Conservation (phyloP, 2,329 filamentous ascomycete species). For the Ascochyta koolunga region DNA sequence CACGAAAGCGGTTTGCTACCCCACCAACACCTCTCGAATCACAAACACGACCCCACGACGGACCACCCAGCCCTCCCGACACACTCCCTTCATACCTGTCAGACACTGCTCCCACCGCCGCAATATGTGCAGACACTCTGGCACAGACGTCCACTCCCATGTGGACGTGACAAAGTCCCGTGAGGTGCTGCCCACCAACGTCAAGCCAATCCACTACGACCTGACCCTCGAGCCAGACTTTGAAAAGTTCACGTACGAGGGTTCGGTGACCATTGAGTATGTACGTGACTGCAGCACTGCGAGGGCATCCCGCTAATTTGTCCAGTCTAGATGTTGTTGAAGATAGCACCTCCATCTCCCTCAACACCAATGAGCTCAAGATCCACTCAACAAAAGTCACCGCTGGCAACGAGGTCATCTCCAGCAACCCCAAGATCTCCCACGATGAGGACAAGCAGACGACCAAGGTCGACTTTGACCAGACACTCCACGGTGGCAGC, state of each 20-base stretch:
- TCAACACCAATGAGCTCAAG: constrained; percentile 87
- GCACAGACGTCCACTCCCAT: constrained; percentile 61
- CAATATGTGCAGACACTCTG: constrained; percentile 72
- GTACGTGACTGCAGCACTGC: constrained; percentile 23
- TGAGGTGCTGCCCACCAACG: constrained; percentile 88
- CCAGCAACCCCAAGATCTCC: constrained; percentile 69
- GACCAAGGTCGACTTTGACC: constrained; percentile 78
- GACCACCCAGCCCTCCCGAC: constrained; percentile 23
- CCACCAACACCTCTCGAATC: constrained; percentile 31
- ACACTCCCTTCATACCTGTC: constrained; percentile 29
- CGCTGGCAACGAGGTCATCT: constrained; percentile 61
- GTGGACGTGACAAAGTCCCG: constrained; percentile 69
- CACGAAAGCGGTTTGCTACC: constrained; percentile 35
- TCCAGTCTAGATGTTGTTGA: constrained; percentile 77
- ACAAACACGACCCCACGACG: constrained; percentile 34
- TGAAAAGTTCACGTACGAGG: constrained; percentile 83
- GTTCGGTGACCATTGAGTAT: constrained; percentile 80
- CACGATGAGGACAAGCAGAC: constrained; percentile 82
- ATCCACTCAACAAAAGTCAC: constrained; percentile 76
- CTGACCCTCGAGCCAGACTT: constrained; percentile 91
- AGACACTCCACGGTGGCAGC: constrained; percentile 72
- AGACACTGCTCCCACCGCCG: constrained; percentile 77
- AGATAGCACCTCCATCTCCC: constrained; percentile 81
- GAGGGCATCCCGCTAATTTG: constrained; percentile 25
- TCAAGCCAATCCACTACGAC: constrained; percentile 91